Evolutionary conservation across 768 basidiomycete species (phyloP).

Genomic region (Leucogyrophana mollusca): DNA sequence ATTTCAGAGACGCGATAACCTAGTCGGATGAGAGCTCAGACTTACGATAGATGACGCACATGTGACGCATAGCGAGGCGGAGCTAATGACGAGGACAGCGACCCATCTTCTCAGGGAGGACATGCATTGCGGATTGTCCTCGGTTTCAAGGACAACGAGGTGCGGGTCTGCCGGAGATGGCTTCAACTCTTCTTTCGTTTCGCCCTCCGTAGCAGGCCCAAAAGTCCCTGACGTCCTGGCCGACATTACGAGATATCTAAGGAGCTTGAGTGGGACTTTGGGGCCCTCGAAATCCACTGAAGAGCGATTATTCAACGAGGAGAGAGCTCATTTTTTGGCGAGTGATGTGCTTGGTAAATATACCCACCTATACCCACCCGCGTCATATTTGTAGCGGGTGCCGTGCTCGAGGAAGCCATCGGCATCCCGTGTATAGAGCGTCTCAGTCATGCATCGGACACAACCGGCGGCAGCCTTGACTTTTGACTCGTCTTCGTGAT

Average conservation of each 20-base stretch:
- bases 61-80: conserved; percentile 49
- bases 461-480: too few relatives aligned
- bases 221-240: conserved; percentile 5
- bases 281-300: background rate
- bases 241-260: conserved; percentile 2
- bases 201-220: conserved; percentile 8
- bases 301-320: too few relatives aligned
- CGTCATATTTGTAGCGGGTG: too few relatives aligned
- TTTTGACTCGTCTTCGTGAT: too few relatives aligned
- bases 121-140: conserved; percentile 43
- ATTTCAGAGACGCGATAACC: background rate
- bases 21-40: conserved; percentile 5
- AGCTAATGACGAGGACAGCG: conserved; percentile 44
- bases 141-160: conserved; percentile 37
- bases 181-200: conserved; percentile 3
- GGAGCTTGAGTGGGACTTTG: background rate
- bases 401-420: too few relatives aligned
- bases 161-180: conserved; percentile 10
- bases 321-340: too few relatives aligned
- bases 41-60: conserved; percentile 58
- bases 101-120: conserved; percentile 46
- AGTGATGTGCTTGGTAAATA: too few relatives aligned
- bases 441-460: too few relatives aligned
- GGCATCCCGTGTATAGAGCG: too few relatives aligned
- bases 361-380: too few relatives aligned